A percentile compares a stretch with the other conserved stretches of the same genome.
Evolutionary conservation across 768 basidiomycete species (phyloP).

Genomic region (Trametes punicea): DNA sequence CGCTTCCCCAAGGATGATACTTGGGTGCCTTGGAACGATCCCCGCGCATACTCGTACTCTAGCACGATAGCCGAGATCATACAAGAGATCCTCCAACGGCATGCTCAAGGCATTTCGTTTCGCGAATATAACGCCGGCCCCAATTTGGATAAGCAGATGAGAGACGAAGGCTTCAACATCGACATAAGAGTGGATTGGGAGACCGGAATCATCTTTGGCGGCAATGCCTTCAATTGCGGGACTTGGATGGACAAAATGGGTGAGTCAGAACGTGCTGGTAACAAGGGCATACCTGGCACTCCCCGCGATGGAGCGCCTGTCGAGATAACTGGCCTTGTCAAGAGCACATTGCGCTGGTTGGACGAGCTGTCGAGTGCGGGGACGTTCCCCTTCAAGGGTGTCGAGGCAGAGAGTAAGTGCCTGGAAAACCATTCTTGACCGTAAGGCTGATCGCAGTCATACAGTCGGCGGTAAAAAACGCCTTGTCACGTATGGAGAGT

Average conservation of each 20-base stretch:
- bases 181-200: constrained; percentile 94
- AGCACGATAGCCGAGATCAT: constrained; percentile 91
- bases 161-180: constrained; percentile 87
- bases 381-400: constrained; percentile 88
- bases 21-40: constrained; percentile 91
- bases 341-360: constrained; percentile 92
- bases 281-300: constrained; percentile 93
- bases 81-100: constrained; percentile 94
- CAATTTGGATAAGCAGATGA: constrained; percentile 98
- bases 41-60: constrained; percentile 75
- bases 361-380: constrained; percentile 58
- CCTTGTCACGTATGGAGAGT: constrained; percentile 84
- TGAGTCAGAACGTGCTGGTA: constrained; percentile 85
- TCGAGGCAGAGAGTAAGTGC: constrained; percentile 68
- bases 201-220: constrained; percentile 87
- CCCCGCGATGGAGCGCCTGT: constrained; percentile 95
- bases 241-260: constrained; percentile 99
- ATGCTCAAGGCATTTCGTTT: constrained; percentile 89
- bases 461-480: constrained; percentile 67
- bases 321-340: constrained; percentile 91
- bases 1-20: constrained; percentile 93
- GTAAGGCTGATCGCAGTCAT: neutral
- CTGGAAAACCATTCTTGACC: neutral
- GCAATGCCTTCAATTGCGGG: constrained; percentile 82
- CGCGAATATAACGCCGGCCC: constrained; percentile 96